These are phyloP conservation scores for Apiotrichum sp. DNA, from an alignment of 1,284 basidiomycete species.

Conservation along the genomic window DNA sequence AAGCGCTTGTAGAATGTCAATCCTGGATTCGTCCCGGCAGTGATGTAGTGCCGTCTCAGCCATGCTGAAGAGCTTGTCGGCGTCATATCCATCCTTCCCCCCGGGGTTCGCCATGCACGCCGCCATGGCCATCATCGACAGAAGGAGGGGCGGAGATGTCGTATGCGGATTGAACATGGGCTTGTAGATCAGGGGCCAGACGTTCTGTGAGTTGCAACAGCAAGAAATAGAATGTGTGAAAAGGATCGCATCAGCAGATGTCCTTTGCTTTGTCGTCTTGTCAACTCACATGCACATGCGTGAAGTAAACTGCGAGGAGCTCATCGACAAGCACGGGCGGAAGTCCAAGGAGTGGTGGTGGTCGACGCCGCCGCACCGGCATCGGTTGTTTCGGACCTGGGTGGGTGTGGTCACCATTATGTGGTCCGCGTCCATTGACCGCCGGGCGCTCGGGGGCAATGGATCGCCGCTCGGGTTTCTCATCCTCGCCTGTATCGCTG, in stretches of 20 bases:
- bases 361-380: not conserved
- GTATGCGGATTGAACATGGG: slow-evolving; percentile 37
- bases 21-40: slow-evolving; percentile 25
- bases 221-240: not conserved
- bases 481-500: not conserved
- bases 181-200: slow-evolving; percentile 46
- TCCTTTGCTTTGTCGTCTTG: no score
- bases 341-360: slow-evolving; percentile 20
- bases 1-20: slow-evolving; percentile 43
- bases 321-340: slow-evolving; percentile 27
- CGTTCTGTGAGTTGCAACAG: slow-evolving; percentile 22
- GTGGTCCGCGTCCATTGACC: not conserved
- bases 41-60: slow-evolving; percentile 32
- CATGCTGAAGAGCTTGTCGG: slow-evolving; percentile 54
- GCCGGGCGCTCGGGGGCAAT: not conserved
- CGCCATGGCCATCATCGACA: slow-evolving; percentile 39
- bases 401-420: not conserved
- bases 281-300: slow-evolving; percentile 34
- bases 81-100: slow-evolving; percentile 57
- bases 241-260: slow-evolving; percentile 6
- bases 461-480: not conserved
- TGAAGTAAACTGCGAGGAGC: slow-evolving; percentile 38
- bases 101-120: slow-evolving; percentile 47
- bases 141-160: slow-evolving; percentile 29
- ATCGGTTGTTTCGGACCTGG: not conserved